phyloP scores from a whole-genome alignment of 106 monocot species.

The Allium cepa region DNA sequence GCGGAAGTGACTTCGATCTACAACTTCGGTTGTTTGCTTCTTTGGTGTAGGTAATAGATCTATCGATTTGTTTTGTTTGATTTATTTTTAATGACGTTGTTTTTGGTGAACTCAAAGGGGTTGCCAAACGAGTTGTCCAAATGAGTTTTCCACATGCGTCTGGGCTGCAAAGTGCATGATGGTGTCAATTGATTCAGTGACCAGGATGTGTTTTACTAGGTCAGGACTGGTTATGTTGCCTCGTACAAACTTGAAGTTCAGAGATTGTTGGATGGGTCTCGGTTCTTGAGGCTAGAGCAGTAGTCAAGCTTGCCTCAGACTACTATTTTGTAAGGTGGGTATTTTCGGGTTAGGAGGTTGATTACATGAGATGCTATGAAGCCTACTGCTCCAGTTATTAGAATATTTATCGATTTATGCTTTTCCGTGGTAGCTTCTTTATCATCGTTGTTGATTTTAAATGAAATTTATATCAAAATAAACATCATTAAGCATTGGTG shows the following conservation, averaged over 20 bases:
- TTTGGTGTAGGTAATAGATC: no score
- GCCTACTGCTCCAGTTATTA: conserved; percentile 89
- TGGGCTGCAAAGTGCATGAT: conserved; percentile 78
- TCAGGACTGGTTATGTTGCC: conserved; percentile 90
- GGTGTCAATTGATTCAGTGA: conserved; percentile 57
- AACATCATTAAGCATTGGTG: no score
- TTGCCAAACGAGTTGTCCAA: conserved; percentile 95
- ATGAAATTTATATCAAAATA: no score
- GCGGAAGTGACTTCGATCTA: no score
- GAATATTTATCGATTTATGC: conserved; percentile 77
- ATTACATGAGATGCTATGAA: conserved; percentile 90
- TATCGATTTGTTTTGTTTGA: no score
- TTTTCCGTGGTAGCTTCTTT: conserved; percentile 25
- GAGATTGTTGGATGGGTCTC: conserved; percentile 46
- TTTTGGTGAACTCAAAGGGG: conserved; percentile 92
- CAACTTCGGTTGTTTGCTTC: no score
- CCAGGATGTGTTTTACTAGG: conserved; percentile 74
- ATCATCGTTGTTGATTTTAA: no score
- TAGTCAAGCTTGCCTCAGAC: conserved; percentile 95
- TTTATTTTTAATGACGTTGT: no score
- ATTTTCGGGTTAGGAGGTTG: conserved; percentile 65
- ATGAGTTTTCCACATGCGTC: conserved; percentile 79
- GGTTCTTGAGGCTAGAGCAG: conserved; percentile 87
- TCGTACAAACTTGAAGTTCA: conserved; percentile 83
- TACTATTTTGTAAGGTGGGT: conserved; percentile 83